Evolutionary conservation across 2,329 filamentous ascomycete genomes (phyloP), one percentile per base, ranked within the genome.

Genomic region (Arachnopeziza araneosa): DNA sequence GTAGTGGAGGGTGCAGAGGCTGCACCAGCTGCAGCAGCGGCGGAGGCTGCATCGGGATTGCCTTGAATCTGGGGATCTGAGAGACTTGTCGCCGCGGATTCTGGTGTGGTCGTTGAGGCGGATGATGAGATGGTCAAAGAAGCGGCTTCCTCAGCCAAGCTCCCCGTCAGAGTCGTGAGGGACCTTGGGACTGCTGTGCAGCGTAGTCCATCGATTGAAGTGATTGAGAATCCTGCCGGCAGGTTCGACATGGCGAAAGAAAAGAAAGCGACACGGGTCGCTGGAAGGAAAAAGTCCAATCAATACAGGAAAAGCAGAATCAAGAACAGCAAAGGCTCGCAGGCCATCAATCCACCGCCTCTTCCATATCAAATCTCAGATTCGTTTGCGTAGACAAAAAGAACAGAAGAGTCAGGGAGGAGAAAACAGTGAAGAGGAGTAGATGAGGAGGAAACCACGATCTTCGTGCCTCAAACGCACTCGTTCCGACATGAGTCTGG

Each of bases 131-230:
- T 51, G 3, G 36, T 52, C 12, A 58, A 54, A 32, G 50, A 24
- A 36, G 65, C 54, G 8, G 62, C 56, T 44, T 54, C 32, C 24
- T 60, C 50, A 30, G 63, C 58, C 32, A 59, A 51, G 52, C 58
- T 63, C 50, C 59, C 63, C 21, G 60, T 61, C 63, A 60, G 60
- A 51, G 61, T 64, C 64, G 63, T 66, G 59, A 64, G 60, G 59
- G 67, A 57, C 66, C 70, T 79, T 54, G 80, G 80, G 64, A 83
- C 74, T 62, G 78, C 80, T 67, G 82, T 84, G 74, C 82, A 83
- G 71, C 77, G 76, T 70, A 76, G 79, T 56, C 79, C 80, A 60
- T 76, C 71, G 58, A 83, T 74, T 54, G 72, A 78, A 58, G 80
- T 83, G 60, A 80, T 76, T 62, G 79, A 78, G 61, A 77, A 77